Evolutionary conservation across 2,329 filamentous ascomycete species (phyloP).

Genomic region (Xylariales sp.): DNA sequence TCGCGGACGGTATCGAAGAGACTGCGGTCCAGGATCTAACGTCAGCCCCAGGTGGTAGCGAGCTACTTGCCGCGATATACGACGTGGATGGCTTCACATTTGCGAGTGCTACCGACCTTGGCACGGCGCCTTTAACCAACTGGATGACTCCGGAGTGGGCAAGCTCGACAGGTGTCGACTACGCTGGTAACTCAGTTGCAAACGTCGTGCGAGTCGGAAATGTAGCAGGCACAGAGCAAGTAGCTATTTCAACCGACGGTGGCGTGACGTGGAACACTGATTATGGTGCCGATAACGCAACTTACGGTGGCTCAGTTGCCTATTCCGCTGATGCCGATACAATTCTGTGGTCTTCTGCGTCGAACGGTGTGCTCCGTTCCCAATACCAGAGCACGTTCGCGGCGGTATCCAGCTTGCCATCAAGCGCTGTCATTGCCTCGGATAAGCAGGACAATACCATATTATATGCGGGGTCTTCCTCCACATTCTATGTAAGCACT

Average conservation of each 20-base stretch:
- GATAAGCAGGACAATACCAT: constrained; percentile 48
- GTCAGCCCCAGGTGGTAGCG: constrained; percentile 44
- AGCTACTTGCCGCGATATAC: constrained; percentile 46
- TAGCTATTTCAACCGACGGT: constrained; percentile 45
- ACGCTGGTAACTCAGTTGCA: constrained; percentile 39
- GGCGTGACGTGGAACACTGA: constrained; percentile 45
- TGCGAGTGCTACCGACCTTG: constrained; percentile 29
- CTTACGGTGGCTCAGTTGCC: constrained; percentile 41
- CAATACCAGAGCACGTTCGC: constrained; percentile 37
- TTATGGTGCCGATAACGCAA: constrained; percentile 39
- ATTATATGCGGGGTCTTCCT: constrained; percentile 46
- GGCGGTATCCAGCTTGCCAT: constrained; percentile 38
- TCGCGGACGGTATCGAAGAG: constrained; percentile 53
- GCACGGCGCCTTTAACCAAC: constrained; percentile 35
- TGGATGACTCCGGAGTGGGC: constrained; percentile 46
- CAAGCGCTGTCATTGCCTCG: constrained; percentile 44
- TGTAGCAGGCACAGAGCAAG: constrained; percentile 34
- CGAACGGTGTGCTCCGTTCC: constrained; percentile 37
- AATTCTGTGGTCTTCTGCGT: constrained; percentile 41
- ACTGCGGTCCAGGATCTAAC: constrained; percentile 44
- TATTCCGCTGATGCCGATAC: constrained; percentile 47
- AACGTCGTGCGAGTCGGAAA: constrained; percentile 49
- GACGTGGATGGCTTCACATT: constrained; percentile 51
- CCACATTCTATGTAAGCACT: constrained; percentile 47
- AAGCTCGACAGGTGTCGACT: constrained; percentile 41